These are phyloP conservation scores for Davidsoniella neocaledoniae DNA, from an alignment of 2,329 filamentous ascomycete genomes.

Conservation along the genomic window DNA sequence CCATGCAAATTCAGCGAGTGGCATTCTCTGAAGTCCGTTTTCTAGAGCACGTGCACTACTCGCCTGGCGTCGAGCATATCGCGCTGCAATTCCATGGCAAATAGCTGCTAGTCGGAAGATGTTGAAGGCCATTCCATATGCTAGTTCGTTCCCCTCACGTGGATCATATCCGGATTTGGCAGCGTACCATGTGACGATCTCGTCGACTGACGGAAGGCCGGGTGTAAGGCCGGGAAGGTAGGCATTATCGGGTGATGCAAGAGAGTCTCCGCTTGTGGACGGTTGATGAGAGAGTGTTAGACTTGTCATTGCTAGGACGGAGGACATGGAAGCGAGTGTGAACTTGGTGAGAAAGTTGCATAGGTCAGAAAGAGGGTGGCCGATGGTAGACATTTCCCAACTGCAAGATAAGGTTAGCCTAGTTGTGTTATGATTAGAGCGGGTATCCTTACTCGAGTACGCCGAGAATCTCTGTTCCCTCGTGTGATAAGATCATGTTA, in stretches of 20 bases:
- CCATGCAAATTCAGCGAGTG: conserved; percentile 69
- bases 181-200: conserved; percentile 27
- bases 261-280: conserved; percentile 8
- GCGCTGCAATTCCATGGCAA: conserved; percentile 78
- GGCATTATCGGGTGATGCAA: conserved; percentile 19
- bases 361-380: conserved; percentile 86
- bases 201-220: conserved; percentile 36
- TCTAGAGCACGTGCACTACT: conserved; percentile 67
- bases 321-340: conserved; percentile 20
- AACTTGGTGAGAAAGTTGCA: conserved; percentile 49
- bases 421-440: background rate
- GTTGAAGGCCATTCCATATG: conserved; percentile 45
- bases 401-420: conserved; percentile 20
- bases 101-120: conserved; percentile 45
- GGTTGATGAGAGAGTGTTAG: conserved; percentile 13
- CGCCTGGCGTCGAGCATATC: conserved; percentile 71
- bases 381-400: conserved; percentile 97
- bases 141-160: conserved; percentile 30
- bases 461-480: conserved; percentile 73
- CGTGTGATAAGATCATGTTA: conserved; percentile 79
- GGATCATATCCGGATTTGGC: conserved; percentile 53
- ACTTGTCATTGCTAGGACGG: conserved; percentile 15
- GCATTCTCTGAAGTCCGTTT: conserved; percentile 51
- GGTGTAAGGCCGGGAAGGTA: conserved; percentile 48
- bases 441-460: conserved; percentile 54